A percentile compares a stretch with the other conserved stretches of the same genome.
These are phyloP conservation scores for carrot (Daucus carota) DNA, from an alignment of 129 eudicot species.

Conservation along the genomic window DH1_v3.0 NC_030382.2:37328501-37329000, in stretches of 20 bases:
- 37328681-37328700: background rate
- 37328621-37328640: background rate
- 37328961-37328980: background rate
- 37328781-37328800: background rate
- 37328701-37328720: background rate
- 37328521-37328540: too few relatives aligned
- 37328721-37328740: background rate
- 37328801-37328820: background rate
- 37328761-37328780: background rate
- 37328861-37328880: background rate
- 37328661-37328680: background rate
- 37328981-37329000: background rate
- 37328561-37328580: too few relatives aligned
- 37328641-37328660: background rate
- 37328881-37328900: too few relatives aligned
- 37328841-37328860: background rate
- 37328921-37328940: background rate
- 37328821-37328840: background rate
- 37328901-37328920: background rate
- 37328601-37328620: background rate
- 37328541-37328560: too few relatives aligned
- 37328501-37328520: background rate
- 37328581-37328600: too few relatives aligned
- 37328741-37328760: background rate
- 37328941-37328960: background rate